Evolutionary conservation across 2,329 filamentous ascomycete species (phyloP), one percentile per base, ranked within the genome.

Genomic region (Didymellaceae sp.): DNA sequence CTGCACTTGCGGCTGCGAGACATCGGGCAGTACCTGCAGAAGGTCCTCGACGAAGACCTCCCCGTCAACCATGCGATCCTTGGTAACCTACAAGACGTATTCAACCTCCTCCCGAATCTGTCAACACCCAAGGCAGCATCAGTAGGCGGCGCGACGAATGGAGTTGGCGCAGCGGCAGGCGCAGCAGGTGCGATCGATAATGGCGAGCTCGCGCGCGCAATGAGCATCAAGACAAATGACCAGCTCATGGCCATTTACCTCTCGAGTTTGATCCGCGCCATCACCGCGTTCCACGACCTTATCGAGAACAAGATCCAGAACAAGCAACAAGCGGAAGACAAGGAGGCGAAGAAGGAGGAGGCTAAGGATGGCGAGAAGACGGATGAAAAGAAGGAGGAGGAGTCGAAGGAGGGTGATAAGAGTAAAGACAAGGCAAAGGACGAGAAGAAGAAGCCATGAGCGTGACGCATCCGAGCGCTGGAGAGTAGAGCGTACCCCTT

Each of bases 221-320:
- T 99, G 91, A 96, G 91, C 77, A 86, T 96, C 78, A 99, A 99
- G 85, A 97, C 93, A 52, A 99, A 99, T 71, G 94, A 99, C 74
- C 94, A 99, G 79, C 84, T 99, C 59, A 97, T 99, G 90, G 86
- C 92, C 43, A 97, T 99, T 74, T 99, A 99, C 76, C 82, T 99
- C 45, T 96, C 90, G 78, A 96, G 90, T 78, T 79, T 97, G 79
- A 97, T 99, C 76, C 85, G 94, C 55, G 94, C 94, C 49, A 99
- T 99, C 70, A 97, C 94, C 10, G 94, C 94, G 6, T 99, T 97
- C 87, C 94, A 99, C 75, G 94, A 99, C 73, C 79, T 99, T 62
- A 99, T 99, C 62, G 94, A 99, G 80, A 99, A 99, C 81, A 99
- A 99, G 84, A 97, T 97, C 63, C 93, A 97, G 80, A 99, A 99